Conservation (phyloP, 805 yeast species). For the Trichomonascus vanleenenianus region DNA sequence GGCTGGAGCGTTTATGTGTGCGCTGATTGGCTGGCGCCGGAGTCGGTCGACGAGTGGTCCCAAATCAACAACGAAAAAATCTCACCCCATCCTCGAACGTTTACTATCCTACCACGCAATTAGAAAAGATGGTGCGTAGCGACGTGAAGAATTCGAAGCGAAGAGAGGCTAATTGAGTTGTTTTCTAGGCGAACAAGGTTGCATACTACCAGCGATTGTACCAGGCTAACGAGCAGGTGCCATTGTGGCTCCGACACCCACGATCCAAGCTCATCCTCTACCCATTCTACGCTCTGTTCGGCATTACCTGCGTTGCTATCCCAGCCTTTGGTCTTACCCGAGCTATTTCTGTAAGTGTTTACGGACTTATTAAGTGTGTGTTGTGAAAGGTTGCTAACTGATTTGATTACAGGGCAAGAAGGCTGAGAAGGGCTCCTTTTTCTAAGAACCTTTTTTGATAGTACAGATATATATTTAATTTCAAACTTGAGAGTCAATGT, state of each 20-base stretch:
- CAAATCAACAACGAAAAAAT: too few species aligned
- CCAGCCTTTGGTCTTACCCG: constrained; percentile 66
- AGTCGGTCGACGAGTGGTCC: background rate
- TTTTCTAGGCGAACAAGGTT: constrained; percentile 19
- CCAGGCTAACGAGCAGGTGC: constrained; percentile 28
- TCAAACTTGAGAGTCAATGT: background rate
- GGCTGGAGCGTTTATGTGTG: too few species aligned
- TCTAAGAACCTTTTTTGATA: background rate
- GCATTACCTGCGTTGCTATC: constrained; percentile 51
- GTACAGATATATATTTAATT: background rate
- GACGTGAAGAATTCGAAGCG: background rate
- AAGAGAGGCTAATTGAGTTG: background rate
- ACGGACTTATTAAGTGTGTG: background rate
- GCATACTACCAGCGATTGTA: constrained; percentile 30
- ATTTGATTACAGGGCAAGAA: constrained; percentile 1
- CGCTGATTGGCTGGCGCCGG: too few species aligned
- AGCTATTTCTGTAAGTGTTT: constrained; percentile 37
- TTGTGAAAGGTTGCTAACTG: background rate
- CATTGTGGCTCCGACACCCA: constrained; percentile 43
- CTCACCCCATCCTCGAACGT: too few species aligned
- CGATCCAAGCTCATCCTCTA: constrained; percentile 63
- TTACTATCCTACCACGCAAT: background rate
- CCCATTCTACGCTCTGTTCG: constrained; percentile 72
- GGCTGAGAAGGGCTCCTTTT: constrained; percentile 4
- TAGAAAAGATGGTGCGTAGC: background rate